Base-by-base conservation (phyloP, 768 basidiomycete genomes). In the Termitomyces sp. region DNA sequence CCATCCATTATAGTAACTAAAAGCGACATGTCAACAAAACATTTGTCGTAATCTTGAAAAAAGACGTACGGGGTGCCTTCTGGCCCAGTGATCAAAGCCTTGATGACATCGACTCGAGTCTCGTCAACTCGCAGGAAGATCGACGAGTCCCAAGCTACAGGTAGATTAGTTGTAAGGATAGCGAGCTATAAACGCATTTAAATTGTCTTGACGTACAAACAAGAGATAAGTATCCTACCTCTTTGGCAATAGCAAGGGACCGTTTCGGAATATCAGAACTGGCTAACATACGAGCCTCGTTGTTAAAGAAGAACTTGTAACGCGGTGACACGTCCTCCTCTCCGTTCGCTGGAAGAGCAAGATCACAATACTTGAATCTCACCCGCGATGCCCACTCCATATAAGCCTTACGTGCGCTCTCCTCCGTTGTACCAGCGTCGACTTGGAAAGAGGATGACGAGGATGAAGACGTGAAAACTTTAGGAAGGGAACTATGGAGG, bases 41-140 rank as follows among this genome's bases (percentile, higher is more conserved):
- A 42, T 40, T 53, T 45, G 31, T n/a, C 44, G 47, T 47, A 57
- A 41, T 37, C 30, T 26, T 19, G 19, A 17, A 54, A 49, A 5
- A 54, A 23, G 44, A 77, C 87, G 67, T 76, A 96, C 84, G 94
- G 94, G 42, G 94, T 96, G 51, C 89, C 92, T 75, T 94, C 91
- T 10, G 94, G 94, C 1, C 94, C 95, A 21, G 90, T 91, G 60
- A 93, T 91, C 19, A 92, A 71, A n/a, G 89, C 89, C 66, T 95
- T 96, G 70, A 95, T 93, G 47, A 95, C 80, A 66, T 94, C 94
- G 14, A 94, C 91, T 12, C 94, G 84, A 15, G 82, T 86, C 73
- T 97, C 95, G 67, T 98, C 95, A 4, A 96, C 94, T 51, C 90
- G 82, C 56, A 98, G 72, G 73, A 96, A 97, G 61, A 98, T 87